These are phyloP conservation scores for Tolypocladium amazonense DNA, from an alignment of 2,329 filamentous ascomycete species.

Conservation along the genomic window DNA sequence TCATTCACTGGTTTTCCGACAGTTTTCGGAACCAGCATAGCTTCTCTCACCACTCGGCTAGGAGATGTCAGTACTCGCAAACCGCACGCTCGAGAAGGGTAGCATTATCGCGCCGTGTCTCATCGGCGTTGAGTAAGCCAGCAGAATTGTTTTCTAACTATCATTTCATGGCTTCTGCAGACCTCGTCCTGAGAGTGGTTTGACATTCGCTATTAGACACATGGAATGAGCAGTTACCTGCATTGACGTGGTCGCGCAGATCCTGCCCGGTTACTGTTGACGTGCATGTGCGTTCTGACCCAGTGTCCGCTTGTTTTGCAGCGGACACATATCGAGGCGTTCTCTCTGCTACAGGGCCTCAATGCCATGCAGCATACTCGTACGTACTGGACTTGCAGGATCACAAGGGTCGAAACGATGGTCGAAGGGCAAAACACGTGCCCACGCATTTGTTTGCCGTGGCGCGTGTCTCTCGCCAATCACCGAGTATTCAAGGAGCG, in stretches of 20 bases:
- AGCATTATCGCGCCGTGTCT: not conserved
- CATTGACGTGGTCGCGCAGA: not conserved
- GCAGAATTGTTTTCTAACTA: not conserved
- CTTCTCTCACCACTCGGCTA: not conserved
- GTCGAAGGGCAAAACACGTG: not conserved
- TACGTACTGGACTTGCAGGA: not conserved
- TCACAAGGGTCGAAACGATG: too few relatives aligned
- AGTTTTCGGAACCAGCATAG: not conserved
- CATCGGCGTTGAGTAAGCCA: not conserved
- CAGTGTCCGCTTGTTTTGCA: not conserved
- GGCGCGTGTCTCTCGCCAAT: not conserved
- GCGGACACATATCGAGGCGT: not conserved
- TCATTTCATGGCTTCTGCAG: not conserved
- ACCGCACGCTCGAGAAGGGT: not conserved
- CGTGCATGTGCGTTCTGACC: not conserved
- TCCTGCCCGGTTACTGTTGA: not conserved
- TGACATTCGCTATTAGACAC: not conserved
- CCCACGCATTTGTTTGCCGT: not conserved
- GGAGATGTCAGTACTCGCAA: not conserved
- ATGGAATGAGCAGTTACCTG: not conserved
- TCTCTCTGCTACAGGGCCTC: not conserved
- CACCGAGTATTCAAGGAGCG: too few relatives aligned
- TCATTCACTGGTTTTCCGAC: not conserved
- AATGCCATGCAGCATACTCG: not conserved
- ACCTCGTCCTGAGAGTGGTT: not conserved